phyloP scores from a whole-genome alignment of 139 green algal genomes.

The Deuterostichococcus epilithicus region DNA sequence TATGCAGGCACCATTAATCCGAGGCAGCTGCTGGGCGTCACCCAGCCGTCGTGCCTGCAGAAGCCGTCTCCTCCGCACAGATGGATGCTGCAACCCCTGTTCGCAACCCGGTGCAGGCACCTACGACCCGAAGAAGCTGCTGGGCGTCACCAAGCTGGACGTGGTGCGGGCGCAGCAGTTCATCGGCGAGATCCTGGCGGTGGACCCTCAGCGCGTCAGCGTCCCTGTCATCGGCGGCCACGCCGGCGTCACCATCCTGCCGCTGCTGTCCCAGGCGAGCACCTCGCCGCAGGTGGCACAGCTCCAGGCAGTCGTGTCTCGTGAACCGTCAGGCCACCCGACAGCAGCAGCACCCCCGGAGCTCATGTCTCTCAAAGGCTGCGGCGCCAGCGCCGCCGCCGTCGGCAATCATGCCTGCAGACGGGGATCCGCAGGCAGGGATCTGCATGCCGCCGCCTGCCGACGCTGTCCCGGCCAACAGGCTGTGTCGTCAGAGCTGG shows the following conservation, averaged over 20 bases:
- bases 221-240: conserved; percentile 95
- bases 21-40: conserved; percentile 88
- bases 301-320: conserved; percentile 1
- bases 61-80: too few relatives aligned
- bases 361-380: too few relatives aligned
- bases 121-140: conserved; percentile 83
- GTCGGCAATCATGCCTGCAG: too few relatives aligned
- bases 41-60: too few relatives aligned
- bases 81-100: not conserved
- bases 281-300: too few relatives aligned
- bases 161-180: conserved; percentile 91
- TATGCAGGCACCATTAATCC: conserved; percentile 84
- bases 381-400: too few relatives aligned
- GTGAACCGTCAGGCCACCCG: too few relatives aligned
- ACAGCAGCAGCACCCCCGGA: too few relatives aligned
- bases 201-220: conserved; percentile 69
- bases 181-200: conserved; percentile 55
- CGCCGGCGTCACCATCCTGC: conserved; percentile 91
- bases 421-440: too few relatives aligned
- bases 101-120: conserved; percentile 69
- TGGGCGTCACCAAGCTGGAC: conserved; percentile 96
- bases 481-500: too few relatives aligned
- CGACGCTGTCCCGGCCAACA: too few relatives aligned
- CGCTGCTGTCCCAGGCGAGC: conserved; percentile 86
- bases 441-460: too few relatives aligned